Evolutionary conservation across 2,329 filamentous ascomycete genomes (phyloP).

Genomic region (Aureobasidium leucospermi): DNA sequence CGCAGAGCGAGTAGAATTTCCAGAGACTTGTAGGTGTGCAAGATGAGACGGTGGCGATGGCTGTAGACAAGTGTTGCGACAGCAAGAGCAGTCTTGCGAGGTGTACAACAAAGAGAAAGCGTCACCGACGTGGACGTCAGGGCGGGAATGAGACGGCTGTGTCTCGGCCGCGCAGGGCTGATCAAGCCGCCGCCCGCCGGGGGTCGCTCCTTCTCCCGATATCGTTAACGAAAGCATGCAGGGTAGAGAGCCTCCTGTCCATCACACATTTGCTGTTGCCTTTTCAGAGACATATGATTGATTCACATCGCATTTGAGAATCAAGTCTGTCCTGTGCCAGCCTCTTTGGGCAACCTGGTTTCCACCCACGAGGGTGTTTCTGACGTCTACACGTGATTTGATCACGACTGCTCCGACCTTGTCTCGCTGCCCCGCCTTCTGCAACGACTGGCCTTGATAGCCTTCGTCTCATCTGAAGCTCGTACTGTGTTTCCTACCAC

Average conservation of each 20-base stretch:
- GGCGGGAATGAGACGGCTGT: neutral
- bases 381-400: slow-evolving; percentile 2
- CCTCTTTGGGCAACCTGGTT: neutral
- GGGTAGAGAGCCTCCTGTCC: neutral
- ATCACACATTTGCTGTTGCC: neutral
- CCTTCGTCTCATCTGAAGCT: neutral
- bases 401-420: slow-evolving; percentile 1
- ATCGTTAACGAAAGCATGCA: slow-evolving; percentile 2
- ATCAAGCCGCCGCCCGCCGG: neutral
- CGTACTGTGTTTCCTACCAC: neutral
- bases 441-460: neutral
- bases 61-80: neutral
- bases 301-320: neutral
- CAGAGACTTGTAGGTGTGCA: neutral
- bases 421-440: slow-evolving; percentile 5
- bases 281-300: neutral
- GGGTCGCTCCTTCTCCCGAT: neutral
- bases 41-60: neutral
- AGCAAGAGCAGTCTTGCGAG: neutral
- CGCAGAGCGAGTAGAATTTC: neutral
- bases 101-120: neutral
- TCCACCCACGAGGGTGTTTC: neutral
- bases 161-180: slow-evolving; percentile 1
- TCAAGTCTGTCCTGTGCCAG: too few relatives aligned
- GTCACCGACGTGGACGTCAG: neutral